Evolutionary conservation across 1,284 basidiomycete genomes (phyloP), one percentile per base, ranked within the genome.

Genomic region (Sparassis latifolia): DNA sequence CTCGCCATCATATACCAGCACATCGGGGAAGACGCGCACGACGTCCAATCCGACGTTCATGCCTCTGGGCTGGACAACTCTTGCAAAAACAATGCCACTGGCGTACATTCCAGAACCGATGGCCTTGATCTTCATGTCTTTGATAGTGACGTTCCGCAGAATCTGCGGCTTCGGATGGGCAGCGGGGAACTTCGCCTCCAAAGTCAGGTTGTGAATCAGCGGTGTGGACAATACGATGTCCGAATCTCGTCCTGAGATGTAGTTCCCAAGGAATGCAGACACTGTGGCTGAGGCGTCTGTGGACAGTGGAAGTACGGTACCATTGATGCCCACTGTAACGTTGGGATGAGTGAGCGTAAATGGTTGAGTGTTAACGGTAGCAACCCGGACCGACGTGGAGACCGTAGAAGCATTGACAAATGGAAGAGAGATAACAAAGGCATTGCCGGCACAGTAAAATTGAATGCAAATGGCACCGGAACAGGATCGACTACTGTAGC

Each of bases 1-100:
- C 28, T 80, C 77, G 2, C 88, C 87, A 56, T 90, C 87, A 53
- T 80, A 89, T 2, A 90, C 74, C 2, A 90, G 66, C 28, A 86
- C 80, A 60, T 90, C 87, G 0, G 87, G 86, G 52, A 86, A 73
- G 29, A 89, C 77, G 43, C 69, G 75, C 10, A 69, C 75, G 10
- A 88, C 82, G 47, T 82, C 70, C 42, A 89, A 63, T 10, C 70
- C 70, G 27, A 88, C 69, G 50, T 84, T 64, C 63, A 90, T 78
- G 35, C 85, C 85, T 42, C 65, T 67, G 0, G 87, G 87, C 2
- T 90, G 71, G 4, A 86, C 82, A 37, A 86, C 71, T 27, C 74
- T 70, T 7, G 77, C 87, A 48, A 72, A 75, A 3, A 90, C 78
- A 1, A 74, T 76, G 9, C 86, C 87, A 57, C 79, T 86, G 0